Evolutionary conservation across 495 filamentous ascomycete genomes (phyloP), one percentile per base, ranked within the genome.

Genomic region (Hyphodiscus hymeniophilus): DNA sequence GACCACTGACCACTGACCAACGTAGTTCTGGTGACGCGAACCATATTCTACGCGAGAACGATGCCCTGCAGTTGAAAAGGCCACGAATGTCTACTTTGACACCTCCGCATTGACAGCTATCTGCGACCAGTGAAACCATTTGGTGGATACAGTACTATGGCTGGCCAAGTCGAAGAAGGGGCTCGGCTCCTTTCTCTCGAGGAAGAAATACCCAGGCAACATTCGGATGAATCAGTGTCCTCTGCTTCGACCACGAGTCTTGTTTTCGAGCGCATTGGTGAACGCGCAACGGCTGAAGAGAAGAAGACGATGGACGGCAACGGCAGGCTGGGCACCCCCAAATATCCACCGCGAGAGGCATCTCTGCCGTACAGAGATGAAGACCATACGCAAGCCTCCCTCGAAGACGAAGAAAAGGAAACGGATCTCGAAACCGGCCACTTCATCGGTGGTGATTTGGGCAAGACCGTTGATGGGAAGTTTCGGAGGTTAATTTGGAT

Each of bases 211-310:
- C 54, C 12, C 39, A 42, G 16, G 41, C 60, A 49, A 53, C 50
- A 54, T 31, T 80, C 79, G 21, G 61, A 68, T 44, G 77, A 77
- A 51, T 83, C 84, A 7, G 60, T 74, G 7, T 83, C 83, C 15
- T 81, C 82, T 24, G 76, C 79, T 12, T 90, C 85, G 24, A 87
- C 85, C 22, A 87, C 82, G 23, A 88, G 83, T 51, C 70, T 90
- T 3, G 78, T 87, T 48, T 80, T 91, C 52, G 87, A 91, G 47
- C 78, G 80, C 46, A 74, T 89, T 48, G 67, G 71, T 57, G 77
- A 77, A 48, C 65, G 68, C 17, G 58, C 62, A 32, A 43, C 46
- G 13, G 54, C 53, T 23, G 41, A 51, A 24, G 45, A 20, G 21
- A 43, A 42, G 45, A 31, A 28, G 34, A 7, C 22, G 36, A 58